phyloP scores from a whole-genome alignment of 345 rosid species.

The Hypericum perforatum region DNA sequence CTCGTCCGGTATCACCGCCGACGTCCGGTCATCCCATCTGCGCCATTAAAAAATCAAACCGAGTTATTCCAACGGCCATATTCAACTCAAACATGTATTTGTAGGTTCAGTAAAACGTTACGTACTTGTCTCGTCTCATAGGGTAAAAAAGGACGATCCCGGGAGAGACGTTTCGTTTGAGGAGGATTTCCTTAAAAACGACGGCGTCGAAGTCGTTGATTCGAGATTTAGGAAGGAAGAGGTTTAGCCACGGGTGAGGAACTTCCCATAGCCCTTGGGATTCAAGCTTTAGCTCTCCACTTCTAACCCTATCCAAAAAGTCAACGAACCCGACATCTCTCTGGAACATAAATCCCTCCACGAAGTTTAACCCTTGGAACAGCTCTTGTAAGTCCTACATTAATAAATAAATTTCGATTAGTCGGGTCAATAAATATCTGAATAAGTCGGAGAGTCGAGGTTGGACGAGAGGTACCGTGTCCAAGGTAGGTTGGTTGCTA shows the following conservation, averaged over 20 bases:
- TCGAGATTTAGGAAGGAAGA: slow-evolving; percentile 65
- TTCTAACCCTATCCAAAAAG: slow-evolving; percentile 67
- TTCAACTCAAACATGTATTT: too few species aligned
- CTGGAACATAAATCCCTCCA: slow-evolving; percentile 16
- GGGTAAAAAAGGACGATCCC: slow-evolving; percentile 75
- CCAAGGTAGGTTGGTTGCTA: slow-evolving; percentile 26
- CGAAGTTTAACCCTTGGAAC: slow-evolving; percentile 14
- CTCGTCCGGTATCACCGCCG: slow-evolving; percentile 59
- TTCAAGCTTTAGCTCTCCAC: slow-evolving; percentile 53
- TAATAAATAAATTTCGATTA: not conserved
- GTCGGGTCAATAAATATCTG: too few species aligned
- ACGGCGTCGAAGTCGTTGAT: slow-evolving; percentile 53
- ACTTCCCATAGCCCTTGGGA: slow-evolving; percentile 77
- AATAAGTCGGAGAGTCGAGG: too few species aligned
- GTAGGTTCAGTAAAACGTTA: not conserved
- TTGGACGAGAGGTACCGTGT: slow-evolving; percentile 24
- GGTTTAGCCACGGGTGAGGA: slow-evolving; percentile 95
- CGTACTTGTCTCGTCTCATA: slow-evolving; percentile 66
- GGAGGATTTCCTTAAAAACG: slow-evolving; percentile 56
- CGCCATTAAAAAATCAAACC: not conserved
- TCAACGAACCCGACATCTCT: slow-evolving; percentile 31
- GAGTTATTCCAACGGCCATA: not conserved
- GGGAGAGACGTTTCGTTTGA: slow-evolving; percentile 47
- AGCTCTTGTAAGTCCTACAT: slow-evolving; percentile 31
- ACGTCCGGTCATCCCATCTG: slow-evolving; percentile 82